phyloP scores from a whole-genome alignment of 2,329 filamentous ascomycete species.

The Paraphaeosphaeria minitans region DNA sequence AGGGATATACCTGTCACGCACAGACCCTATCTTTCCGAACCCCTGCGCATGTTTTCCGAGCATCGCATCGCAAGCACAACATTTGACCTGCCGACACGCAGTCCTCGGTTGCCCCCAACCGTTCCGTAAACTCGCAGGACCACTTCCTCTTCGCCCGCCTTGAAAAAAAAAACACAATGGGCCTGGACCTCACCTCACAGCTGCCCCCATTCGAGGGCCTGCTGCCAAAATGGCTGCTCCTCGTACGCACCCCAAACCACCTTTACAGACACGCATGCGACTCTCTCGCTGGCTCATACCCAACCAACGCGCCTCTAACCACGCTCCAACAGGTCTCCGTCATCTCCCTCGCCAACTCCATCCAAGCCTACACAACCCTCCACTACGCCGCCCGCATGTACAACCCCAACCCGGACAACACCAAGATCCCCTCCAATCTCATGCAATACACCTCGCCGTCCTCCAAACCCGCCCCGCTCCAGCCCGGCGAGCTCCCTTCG shows the following conservation, averaged over 20 bases:
- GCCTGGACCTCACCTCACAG: slow-evolving; percentile 42
- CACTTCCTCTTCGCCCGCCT: not conserved
- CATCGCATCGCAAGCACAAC: not conserved
- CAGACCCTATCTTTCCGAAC: slow-evolving; percentile 1
- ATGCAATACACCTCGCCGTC: slow-evolving; percentile 55
- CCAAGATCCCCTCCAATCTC: slow-evolving; percentile 41
- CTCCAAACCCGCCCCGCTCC: slow-evolving; percentile 24
- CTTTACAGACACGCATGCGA: slow-evolving; percentile 10
- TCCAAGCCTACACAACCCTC: slow-evolving; percentile 82
- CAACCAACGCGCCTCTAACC: not conserved
- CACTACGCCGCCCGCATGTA: slow-evolving; percentile 88
- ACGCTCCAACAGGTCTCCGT: slow-evolving; percentile 69
- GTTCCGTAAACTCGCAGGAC: not conserved
- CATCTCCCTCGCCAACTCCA: slow-evolving; percentile 80
- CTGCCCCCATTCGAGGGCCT: slow-evolving; percentile 56
- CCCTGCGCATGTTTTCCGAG: slow-evolving; percentile 3
- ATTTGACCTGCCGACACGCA: not conserved
- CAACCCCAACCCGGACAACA: slow-evolving; percentile 61
- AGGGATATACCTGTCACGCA: not conserved
- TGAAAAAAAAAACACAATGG: slow-evolving; percentile 22
- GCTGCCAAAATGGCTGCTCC: slow-evolving; percentile 68
- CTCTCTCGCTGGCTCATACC: not conserved
- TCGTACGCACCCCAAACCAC: slow-evolving; percentile 53
- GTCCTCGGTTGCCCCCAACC: not conserved
- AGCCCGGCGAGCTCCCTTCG: slow-evolving; percentile 36